Conservation (phyloP, 305 asterid species). For the Fraxinus latifolia region DNA sequence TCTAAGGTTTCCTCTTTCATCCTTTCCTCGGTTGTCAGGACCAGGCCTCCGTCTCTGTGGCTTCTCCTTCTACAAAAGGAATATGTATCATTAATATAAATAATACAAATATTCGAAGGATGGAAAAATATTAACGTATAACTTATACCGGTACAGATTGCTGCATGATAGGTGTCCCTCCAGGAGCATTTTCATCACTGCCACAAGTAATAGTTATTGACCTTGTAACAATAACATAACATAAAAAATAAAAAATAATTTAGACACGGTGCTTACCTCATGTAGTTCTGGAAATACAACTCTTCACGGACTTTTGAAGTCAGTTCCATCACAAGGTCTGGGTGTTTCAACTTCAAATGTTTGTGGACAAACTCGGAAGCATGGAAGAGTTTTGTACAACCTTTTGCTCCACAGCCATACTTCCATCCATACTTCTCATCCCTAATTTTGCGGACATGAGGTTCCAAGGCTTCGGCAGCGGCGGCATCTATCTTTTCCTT, state of each 20-base stretch:
- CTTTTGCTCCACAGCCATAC: conserved; percentile 99
- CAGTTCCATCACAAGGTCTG: conserved; percentile 70
- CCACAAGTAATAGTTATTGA: conserved; percentile 27
- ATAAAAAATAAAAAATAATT: conserved; percentile 10
- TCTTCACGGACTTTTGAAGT: conserved; percentile 91
- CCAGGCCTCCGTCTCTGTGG: conserved; percentile 71
- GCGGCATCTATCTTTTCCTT: conserved; percentile 93
- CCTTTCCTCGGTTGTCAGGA: conserved; percentile 61
- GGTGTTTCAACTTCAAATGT: conserved; percentile 91
- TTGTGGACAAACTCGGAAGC: conserved; percentile 93
- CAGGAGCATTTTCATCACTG: conserved; percentile 97
- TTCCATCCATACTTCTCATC: conserved; percentile 99
- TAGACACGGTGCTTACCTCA: conserved; percentile 60
- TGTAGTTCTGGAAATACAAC: conserved; percentile 82
- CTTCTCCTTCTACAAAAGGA: conserved; percentile 71
- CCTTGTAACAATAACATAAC: conserved; percentile 14
- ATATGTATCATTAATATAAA: conserved; percentile 5
- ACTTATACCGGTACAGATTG: conserved; percentile 67
- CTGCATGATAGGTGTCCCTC: conserved; percentile 92
- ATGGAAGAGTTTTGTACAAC: conserved; percentile 98
- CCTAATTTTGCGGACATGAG: conserved; percentile 92
- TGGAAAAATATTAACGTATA: not conserved
- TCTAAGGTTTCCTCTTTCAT: conserved; percentile 72
- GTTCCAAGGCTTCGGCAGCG: conserved; percentile 84
- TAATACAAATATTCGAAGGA: conserved; percentile 4